Evolutionary conservation across 1,139 yeast species (phyloP), one percentile per base, ranked within the genome.

Genomic region (Entelexis sorbosivorans): DNA sequence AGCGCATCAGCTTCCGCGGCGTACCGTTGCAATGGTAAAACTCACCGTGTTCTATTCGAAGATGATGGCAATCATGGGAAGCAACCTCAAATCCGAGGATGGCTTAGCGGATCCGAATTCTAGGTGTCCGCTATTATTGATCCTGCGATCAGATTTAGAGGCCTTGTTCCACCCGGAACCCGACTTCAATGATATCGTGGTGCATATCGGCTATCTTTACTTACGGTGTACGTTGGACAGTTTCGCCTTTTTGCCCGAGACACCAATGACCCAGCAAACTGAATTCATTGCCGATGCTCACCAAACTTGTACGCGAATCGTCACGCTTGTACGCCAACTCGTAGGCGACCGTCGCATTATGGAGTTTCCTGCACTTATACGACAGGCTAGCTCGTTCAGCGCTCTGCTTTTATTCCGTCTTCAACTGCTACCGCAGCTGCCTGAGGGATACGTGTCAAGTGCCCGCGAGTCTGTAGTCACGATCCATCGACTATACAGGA

Each of bases 401-500:
- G 94, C 89, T 0, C 72, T 88, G 48, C 72, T 86, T 34, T 69
- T 89, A 36, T 89, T 89, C 71, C 79, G 89, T 60, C 71, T 89
- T 44, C 96, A 88, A 63, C 69, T 87, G 52, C 82, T 94, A 0
- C 85, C 94, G 6, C 74, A 82, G 57, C 70, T 88, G 48, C 70
- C 83, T 48, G 88, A 85, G 24, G 82, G 80, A 61, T 85, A 82
- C 63, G 79, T 86, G 40, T 95, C 88, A 62, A 82, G 94, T 45
- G 88, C 96, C 1, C 76, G 96, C 59, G 96, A 88, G 66, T 84
- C 93, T 11, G 85, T 89, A 62, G 96, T 89, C 22, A 88, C 96
- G 0, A 94, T 87, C 1, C 96, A 89, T 66, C 73, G 96, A 61
- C 69, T 88, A 48, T 84, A 81, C 65, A 74, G 96, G 65, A 88